A percentile compares a stretch with the other conserved stretches of the same genome.
These are phyloP conservation scores for Penicillium herquei DNA, from an alignment of 495 filamentous ascomycete genomes.

Conservation along the genomic window DNA sequence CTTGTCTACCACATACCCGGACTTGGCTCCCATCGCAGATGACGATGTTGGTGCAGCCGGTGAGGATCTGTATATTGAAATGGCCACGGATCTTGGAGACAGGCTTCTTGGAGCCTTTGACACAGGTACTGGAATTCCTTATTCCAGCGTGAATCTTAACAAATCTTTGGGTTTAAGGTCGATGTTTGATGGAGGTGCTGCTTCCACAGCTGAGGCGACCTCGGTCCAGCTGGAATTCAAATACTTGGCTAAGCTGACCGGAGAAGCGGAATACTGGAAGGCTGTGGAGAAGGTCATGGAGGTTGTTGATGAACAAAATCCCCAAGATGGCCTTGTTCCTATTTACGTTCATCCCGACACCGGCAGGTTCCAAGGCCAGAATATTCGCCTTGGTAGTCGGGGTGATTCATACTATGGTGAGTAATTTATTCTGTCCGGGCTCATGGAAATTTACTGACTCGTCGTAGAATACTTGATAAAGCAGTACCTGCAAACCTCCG, in stretches of 20 bases:
- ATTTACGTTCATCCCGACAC: conserved; percentile 82
- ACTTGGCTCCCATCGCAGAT: conserved; percentile 62
- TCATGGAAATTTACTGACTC: neutral
- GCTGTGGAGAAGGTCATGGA: conserved; percentile 89
- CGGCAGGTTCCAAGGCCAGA: conserved; percentile 75
- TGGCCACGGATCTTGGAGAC: conserved; percentile 88
- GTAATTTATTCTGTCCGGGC: neutral
- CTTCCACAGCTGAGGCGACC: conserved; percentile 89
- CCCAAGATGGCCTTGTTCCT: conserved; percentile 80
- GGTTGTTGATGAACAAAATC: conserved; percentile 75
- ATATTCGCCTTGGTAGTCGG: conserved; percentile 88
- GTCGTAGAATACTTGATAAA: conserved; percentile 85
- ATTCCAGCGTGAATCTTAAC: conserved; percentile 84
- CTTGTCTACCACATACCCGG: conserved; percentile 70
- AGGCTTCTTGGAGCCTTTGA: conserved; percentile 85
- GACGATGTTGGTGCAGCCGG: conserved; percentile 65
- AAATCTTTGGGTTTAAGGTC: conserved; percentile 70
- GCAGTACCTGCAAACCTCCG: conserved; percentile 89
- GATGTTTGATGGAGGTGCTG: conserved; percentile 83
- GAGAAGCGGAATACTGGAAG: conserved; percentile 88
- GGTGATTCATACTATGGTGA: conserved; percentile 93
- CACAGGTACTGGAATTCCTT: conserved; percentile 80
- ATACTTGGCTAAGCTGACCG: conserved; percentile 91
- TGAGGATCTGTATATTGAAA: conserved; percentile 93
- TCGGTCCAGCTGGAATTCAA: conserved; percentile 96